Base-by-base conservation (phyloP, 2,329 filamentous ascomycete genomes). In the Shiraia sp. region DNA sequence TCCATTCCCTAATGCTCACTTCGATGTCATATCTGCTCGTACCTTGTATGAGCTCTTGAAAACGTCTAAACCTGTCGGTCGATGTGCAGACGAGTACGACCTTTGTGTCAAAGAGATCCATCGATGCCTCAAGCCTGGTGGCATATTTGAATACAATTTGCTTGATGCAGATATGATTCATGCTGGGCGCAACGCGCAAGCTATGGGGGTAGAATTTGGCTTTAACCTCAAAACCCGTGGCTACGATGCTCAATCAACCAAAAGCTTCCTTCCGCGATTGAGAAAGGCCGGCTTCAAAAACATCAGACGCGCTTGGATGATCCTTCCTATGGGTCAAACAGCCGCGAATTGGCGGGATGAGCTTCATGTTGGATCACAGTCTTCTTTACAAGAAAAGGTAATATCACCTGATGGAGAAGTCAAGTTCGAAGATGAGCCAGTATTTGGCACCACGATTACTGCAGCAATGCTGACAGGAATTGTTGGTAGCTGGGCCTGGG, bases 151-250 rank as follows among this genome's bases (percentile, higher is more conserved):
- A 64, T 99, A 93, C 73, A 85, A 83, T 49, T 73, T 97, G 31
- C 81, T 97, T 56, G 93, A 99, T 68, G 87, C 90, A 1, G 90
- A 95, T 61, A 84, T 99, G 56, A 83, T 95, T 49, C 91, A 90
- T 53, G 85, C 90, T 0, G 91, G 91, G 0, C 84, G 87, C 0
- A 77, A 85, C 14, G 89, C 86, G 25, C 83, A 89, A 42, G 89
- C 90, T 32, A 87, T 93, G 67, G 87, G 86, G 34, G 89, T 95
- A 40, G 91, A 97, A 70, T 97, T 99, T 63, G 87, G 87, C 28
- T 95, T 93, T 75, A 86, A 88, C 37, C 85, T 99, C 47, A 88
- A 87, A 70, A 92, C 88, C 0, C 81, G 92, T 3, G 92, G 92
- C 22, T 97, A 96, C 66, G 93, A 97, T 65, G 85, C 92, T 2